Evolutionary conservation across 179 eudicot genomes (phyloP), one percentile per base, ranked within the genome.

Genomic region (Vitellaria paradoxa): DNA sequence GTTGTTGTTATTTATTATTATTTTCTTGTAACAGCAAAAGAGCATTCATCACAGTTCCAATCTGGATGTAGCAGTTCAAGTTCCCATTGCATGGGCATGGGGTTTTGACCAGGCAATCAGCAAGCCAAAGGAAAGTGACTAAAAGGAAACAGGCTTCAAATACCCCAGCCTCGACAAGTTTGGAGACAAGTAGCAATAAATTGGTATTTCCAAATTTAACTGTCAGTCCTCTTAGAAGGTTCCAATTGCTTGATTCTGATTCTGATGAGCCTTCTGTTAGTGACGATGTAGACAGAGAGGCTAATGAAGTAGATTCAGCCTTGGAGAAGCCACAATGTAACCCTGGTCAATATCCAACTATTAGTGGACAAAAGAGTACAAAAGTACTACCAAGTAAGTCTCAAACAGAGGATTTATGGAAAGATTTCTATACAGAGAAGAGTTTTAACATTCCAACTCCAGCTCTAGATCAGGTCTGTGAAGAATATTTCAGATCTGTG

Each of bases 161-260:
- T 82, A 72, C 79, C 63, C 84, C 87, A 57, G 81, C 80, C 52
- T 81, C 88, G 62, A 67, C 82, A 30, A 81, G 82, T 78, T 63
- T 79, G 9, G 86, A 74, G 77, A 80, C 82, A 65, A 84, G 78
- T 80, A 81, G 80, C 76, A 81, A 84, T 59, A 81, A 81, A 74
- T 3, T 79, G 14, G 69, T 79, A 70, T 85, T 87, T 73, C 82
- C 90, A 40, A 81, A 89, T 67, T 82, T 82, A 57, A 81, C 85
- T 79, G 78, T 85, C 56, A 93, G 98, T 78, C 98, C 98, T 62
- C 87, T 93, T 24, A 87, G 98, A 86, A 90, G 86, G 82, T 96
- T 93, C 80, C 92, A 88, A 88, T 87, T 93, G 87, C 79, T 96
- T 73, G 96, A 89, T 84, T 94, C 97, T 61, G 93, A 85, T 79